phyloP scores from a whole-genome alignment of 805 yeast species.

The Candida hungchunana region DNA sequence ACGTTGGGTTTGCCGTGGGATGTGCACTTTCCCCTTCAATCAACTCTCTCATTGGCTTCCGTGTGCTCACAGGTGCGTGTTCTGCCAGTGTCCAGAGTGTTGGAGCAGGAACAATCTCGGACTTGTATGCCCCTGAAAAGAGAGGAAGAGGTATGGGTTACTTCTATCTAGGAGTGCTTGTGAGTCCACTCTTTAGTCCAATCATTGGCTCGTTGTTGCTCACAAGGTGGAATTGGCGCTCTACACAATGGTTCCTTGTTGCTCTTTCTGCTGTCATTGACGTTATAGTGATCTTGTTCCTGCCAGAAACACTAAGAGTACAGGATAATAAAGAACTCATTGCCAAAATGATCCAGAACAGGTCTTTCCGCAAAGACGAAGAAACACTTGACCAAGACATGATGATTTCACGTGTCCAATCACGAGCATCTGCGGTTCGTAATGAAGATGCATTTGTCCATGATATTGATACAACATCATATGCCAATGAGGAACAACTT shows the following conservation, averaged over 20 bases:
- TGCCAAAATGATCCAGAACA: conserved; percentile 37
- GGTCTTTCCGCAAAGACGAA: conserved; percentile 4
- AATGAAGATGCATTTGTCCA: conserved; percentile 6
- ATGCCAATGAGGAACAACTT: conserved; percentile 4
- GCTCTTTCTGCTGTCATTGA: conserved; percentile 56
- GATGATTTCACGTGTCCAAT: conserved; percentile 6
- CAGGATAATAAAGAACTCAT: conserved; percentile 51
- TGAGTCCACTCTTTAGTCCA: conserved; percentile 79
- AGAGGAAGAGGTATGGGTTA: conserved; percentile 79
- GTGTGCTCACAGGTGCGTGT: conserved; percentile 73
- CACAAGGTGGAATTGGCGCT: conserved; percentile 77
- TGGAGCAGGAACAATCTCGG: conserved; percentile 86
- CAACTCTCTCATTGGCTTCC: conserved; percentile 57
- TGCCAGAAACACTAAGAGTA: conserved; percentile 74
- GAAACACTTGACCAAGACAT: neutral
- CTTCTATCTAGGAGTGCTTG: conserved; percentile 74
- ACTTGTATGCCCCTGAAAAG: conserved; percentile 58
- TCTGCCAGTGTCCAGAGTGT: conserved; percentile 85
- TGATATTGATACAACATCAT: conserved; percentile 9
- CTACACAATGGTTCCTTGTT: conserved; percentile 82
- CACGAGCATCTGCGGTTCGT: conserved; percentile 8
- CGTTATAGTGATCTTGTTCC: conserved; percentile 43
- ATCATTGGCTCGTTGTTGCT: conserved; percentile 75
- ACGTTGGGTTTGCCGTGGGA: conserved; percentile 66
- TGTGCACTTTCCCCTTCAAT: conserved; percentile 63